phyloP scores from a whole-genome alignment of 495 filamentous ascomycete genomes.

The Penicillium atrosanguineum region DNA sequence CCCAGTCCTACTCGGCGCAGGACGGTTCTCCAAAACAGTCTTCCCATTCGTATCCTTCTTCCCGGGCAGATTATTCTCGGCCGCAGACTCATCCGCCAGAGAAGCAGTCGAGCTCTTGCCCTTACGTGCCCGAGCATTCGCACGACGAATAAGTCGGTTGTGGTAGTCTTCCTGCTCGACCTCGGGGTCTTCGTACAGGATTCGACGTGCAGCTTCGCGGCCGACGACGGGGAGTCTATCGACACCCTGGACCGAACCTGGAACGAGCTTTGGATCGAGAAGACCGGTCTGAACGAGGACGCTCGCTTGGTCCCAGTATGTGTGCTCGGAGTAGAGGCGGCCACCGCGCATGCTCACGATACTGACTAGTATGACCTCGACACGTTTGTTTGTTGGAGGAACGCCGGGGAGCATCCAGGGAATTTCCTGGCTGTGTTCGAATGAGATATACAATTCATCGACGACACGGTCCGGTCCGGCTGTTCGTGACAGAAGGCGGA shows the following conservation, averaged over 20 bases:
- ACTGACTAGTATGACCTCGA: conserved; percentile 70
- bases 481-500: conserved; percentile 72
- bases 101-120: conserved; percentile 11
- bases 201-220: conserved; percentile 61
- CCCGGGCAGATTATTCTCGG: conserved; percentile 12
- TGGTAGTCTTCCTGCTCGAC: conserved; percentile 39
- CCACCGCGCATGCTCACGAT: conserved; percentile 74
- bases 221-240: conserved; percentile 70
- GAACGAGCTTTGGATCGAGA: conserved; percentile 60
- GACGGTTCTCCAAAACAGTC: conserved; percentile 13
- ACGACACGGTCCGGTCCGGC: conserved; percentile 59
- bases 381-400: conserved; percentile 62
- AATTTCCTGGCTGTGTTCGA: conserved; percentile 69
- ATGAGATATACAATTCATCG: conserved; percentile 57
- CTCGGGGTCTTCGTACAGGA: conserved; percentile 58
- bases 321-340: conserved; percentile 75
- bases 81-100: conserved; percentile 26
- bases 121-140: conserved; percentile 20
- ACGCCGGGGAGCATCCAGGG: conserved; percentile 83
- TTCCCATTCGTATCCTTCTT: conserved; percentile 23
- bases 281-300: conserved; percentile 76
- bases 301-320: conserved; percentile 85
- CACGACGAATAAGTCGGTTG: conserved; percentile 38
- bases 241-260: conserved; percentile 44
- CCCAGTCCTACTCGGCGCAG: not conserved